Conservation (phyloP, 306 rosid species). For the Datisca glomerata region DNA sequence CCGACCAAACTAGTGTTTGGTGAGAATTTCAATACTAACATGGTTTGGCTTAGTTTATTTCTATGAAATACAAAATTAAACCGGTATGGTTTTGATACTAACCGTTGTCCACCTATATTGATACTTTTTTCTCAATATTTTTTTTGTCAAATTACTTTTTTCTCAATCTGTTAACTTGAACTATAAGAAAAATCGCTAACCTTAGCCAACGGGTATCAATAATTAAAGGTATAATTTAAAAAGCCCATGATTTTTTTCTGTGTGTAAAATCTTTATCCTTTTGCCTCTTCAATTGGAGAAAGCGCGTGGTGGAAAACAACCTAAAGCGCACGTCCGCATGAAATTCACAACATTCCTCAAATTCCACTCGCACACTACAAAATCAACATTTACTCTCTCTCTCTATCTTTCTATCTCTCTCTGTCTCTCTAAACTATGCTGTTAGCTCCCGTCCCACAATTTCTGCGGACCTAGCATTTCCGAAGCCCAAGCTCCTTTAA, state of each 20-base stretch:
- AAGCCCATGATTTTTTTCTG: not conserved
- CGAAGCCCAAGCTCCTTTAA: not conserved
- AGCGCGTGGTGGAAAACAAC: not conserved
- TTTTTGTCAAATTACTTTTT: too few species aligned
- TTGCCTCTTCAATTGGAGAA: not conserved
- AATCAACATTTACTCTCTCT: constrained; percentile 2
- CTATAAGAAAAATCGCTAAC: not conserved
- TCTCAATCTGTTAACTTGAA: not conserved
- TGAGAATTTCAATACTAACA: too few species aligned
- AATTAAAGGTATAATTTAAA: not conserved
- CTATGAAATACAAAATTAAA: too few species aligned
- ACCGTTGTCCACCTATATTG: too few species aligned
- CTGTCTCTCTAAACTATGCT: not conserved
- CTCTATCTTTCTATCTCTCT: not conserved
- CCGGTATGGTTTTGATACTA: too few species aligned
- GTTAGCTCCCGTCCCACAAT: not conserved
- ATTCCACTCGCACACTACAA: not conserved
- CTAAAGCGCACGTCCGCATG: not conserved
- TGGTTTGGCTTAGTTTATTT: too few species aligned
- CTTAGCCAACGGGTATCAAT: not conserved
- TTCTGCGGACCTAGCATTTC: not conserved
- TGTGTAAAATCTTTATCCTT: not conserved
- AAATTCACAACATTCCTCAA: not conserved
- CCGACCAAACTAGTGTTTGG: too few species aligned
- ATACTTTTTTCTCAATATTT: too few species aligned